These are phyloP conservation scores for Tolypocladium tropicale DNA, from an alignment of 2,329 filamentous ascomycete genomes.

Conservation along the genomic window DNA sequence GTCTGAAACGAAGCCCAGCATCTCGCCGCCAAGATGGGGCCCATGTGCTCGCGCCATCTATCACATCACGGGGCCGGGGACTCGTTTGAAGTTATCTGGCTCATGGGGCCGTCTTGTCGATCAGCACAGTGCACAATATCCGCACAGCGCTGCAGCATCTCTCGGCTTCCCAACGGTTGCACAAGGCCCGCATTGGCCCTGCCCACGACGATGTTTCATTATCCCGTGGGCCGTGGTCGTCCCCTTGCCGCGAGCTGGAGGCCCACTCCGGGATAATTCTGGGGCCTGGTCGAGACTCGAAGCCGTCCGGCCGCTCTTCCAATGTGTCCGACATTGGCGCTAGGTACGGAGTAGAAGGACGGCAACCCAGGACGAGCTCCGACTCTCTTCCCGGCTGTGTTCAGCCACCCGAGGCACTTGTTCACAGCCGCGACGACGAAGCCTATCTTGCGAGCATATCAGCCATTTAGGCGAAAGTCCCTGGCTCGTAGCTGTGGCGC, in stretches of 20 bases:
- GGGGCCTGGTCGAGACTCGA: neutral
- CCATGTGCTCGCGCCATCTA: neutral
- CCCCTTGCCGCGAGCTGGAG: constrained; percentile 1
- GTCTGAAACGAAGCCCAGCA: neutral
- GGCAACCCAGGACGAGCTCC: neutral
- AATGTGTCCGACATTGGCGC: neutral
- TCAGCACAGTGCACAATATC: constrained; percentile 1
- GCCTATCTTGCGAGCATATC: too few species aligned
- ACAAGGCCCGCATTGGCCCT: constrained; percentile 7
- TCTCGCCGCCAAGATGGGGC: neutral
- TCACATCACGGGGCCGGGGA: neutral
- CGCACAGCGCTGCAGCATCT: neutral
- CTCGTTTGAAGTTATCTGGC: neutral
- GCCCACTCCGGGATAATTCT: neutral
- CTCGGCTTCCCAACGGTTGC: constrained; percentile 12
- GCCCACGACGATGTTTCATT: neutral
- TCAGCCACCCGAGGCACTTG: neutral
- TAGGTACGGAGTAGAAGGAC: too few species aligned
- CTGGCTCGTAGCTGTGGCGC: too few species aligned
- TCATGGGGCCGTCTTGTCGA: neutral
- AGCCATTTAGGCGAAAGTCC: neutral
- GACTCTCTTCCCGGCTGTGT: neutral
- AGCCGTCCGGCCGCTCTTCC: too few species aligned
- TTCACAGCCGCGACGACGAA: too few species aligned
- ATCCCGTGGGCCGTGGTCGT: neutral